phyloP scores from a whole-genome alignment of 2,329 filamentous ascomycete genomes.

The Colletotrichum nymphaeae region DNA sequence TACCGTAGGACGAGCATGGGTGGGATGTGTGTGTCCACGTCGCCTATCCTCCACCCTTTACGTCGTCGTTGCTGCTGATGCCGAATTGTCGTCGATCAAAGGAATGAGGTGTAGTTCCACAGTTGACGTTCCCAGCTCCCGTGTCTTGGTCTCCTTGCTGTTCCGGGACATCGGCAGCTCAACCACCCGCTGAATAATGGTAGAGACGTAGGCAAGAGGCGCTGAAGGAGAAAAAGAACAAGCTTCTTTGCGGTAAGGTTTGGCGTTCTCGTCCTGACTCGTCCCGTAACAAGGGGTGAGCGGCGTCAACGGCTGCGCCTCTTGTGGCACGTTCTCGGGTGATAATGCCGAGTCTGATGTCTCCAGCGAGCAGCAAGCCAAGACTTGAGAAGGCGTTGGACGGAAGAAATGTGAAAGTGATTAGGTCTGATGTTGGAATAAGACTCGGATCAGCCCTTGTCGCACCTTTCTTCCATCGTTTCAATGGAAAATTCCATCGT shows the following conservation, averaged over 20 bases:
- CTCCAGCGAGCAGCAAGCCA: neutral
- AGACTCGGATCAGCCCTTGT: neutral
- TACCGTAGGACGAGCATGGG: conserved; percentile 8
- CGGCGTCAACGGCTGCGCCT: neutral
- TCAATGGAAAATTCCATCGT: neutral
- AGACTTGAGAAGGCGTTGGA: neutral
- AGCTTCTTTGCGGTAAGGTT: neutral
- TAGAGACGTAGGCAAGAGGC: neutral
- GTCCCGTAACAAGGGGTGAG: neutral
- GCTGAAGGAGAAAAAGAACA: neutral
- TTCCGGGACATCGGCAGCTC: neutral
- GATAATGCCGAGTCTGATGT: neutral
- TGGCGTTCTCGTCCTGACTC: neutral
- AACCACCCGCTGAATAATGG: neutral
- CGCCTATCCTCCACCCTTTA: neutral
- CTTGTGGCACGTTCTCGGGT: neutral
- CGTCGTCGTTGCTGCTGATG: neutral
- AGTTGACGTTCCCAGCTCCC: neutral
- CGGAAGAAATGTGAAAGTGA: no score
- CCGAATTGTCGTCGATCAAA: neutral
- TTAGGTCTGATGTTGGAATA: neutral
- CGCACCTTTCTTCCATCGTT: neutral
- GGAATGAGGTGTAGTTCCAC: neutral
- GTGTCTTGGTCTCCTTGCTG: neutral
- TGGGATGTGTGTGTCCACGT: neutral